A percentile compares a stretch with the other conserved stretches of the same genome.
Conservation (phyloP, 495 filamentous ascomycete species). For the Trichoderma reesei region DNA sequence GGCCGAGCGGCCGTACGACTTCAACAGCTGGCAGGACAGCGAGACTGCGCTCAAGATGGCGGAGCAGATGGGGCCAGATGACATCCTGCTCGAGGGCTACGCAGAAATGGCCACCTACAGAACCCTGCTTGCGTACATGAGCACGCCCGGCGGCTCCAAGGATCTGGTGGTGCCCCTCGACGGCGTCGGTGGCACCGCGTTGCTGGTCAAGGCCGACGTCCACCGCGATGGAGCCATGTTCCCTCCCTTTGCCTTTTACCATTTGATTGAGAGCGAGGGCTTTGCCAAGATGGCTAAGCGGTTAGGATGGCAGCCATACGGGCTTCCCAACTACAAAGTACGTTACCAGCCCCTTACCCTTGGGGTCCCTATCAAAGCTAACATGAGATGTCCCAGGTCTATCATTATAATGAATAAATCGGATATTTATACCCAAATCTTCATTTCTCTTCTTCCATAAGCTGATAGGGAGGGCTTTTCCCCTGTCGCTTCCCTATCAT, state of each 20-base stretch:
- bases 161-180: slow-evolving; percentile 62
- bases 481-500: not conserved
- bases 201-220: slow-evolving; percentile 94
- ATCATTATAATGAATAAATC: slow-evolving; percentile 79
- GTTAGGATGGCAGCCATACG: slow-evolving; percentile 73
- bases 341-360: slow-evolving; percentile 19
- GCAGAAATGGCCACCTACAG: slow-evolving; percentile 85
- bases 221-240: slow-evolving; percentile 99
- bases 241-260: slow-evolving; percentile 89
- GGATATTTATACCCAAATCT: not conserved
- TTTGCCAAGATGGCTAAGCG: slow-evolving; percentile 95
- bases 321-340: slow-evolving; percentile 95
- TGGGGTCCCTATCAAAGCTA: slow-evolving; percentile 11
- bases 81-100: slow-evolving; percentile 92
- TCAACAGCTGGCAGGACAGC: slow-evolving; percentile 93
- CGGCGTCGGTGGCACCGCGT: slow-evolving; percentile 86
- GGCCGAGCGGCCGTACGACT: slow-evolving; percentile 83
- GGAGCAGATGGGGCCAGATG: slow-evolving; percentile 68
- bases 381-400: slow-evolving; percentile 47
- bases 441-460: not conserved
- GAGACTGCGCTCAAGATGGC: slow-evolving; percentile 63
- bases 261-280: slow-evolving; percentile 94
- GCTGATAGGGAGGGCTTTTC: not conserved
- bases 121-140: slow-evolving; percentile 82
- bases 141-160: slow-evolving; percentile 46